Evolutionary conservation across 495 filamentous ascomycete genomes (phyloP), one percentile per base, ranked within the genome.

Genomic region (Penicillium lividum): DNA sequence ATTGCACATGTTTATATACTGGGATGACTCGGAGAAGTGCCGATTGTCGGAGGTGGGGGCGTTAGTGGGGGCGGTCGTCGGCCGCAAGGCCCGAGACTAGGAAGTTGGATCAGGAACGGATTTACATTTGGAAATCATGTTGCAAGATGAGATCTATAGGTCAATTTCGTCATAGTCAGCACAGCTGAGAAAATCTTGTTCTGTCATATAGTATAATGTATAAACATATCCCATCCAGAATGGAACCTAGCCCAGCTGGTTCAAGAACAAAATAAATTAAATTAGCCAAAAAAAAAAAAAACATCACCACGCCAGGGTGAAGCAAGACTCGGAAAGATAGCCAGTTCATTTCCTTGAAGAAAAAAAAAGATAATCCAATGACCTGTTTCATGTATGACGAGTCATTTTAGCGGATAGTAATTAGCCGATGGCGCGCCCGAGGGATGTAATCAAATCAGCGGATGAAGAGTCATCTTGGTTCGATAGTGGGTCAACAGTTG

Each of bases 41-140:
- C 56, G 56, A 63, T 63, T 8, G 11, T 56, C 60, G 61, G 61
- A 63, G 53, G 13, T 27, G 56, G 56, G 55, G 56, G 51, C 2
- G 22, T 2, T 22, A 22, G 22, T 22, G 22, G 22, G 22, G 22
- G 22, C 22, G 22, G 22, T 22, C 22, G 1, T 22, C 22, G 22
- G 22, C 22, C 22, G 22, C 2, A 22, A 22, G 22, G 1, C 22
- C 22, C 22, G 22, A 22, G 22, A 22, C 22, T 1, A 2, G 15
- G 7, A 40, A n/a, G 38, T 40, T 4, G 13, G 38, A 40, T 40
- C 13, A 16, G 15, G 13, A 40, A 40, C 38, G 15, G 13, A 40
- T 16, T 40, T 40, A 40, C 13, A 40, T 40, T 16, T 40, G 4
- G 5, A 40, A 5, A 15, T 16, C 13, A 40, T 40, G 5, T 40